Base-by-base conservation (phyloP, 768 basidiomycete genomes). In the Phylloporus arenicola region DNA sequence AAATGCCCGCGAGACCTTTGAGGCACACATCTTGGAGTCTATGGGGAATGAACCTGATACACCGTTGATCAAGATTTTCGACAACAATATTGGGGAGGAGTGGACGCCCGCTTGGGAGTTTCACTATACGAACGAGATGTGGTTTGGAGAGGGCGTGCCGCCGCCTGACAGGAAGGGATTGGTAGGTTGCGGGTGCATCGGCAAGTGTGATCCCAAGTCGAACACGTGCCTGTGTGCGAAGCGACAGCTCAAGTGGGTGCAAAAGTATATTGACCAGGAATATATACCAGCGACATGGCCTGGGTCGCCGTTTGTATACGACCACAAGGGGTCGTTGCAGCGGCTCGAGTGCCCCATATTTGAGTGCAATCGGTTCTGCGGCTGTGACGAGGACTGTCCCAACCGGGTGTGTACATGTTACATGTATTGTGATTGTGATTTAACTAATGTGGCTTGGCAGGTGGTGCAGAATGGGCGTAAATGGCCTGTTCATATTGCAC, bases 31-130 rank as follows among this genome's bases (percentile, higher is more conserved):
- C 13, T 67, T 68, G 14, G 79, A 85, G 54, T 86, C 85, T 0
- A 73, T 73, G 19, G 68, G 73, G 6, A 83, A 86, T 56, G 90
- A 92, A 53, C 83, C 80, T 1, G 61, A 78, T 40, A 84, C 87
- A 2, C 89, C 88, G 0, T 69, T 69, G 6, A 87, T 95, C 57
- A 68, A 68, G 14, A 76, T 95, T 22, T 65, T 51, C 37, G 63
- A 80, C 45, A 92, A 93, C 58, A 65, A 76, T 0, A 70, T 90
- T 20, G 88, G 89, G 53, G 63, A 73, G 9, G 84, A 86, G 53
- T 73, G 80, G 10, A 79, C 83, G 19, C 92, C 92, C 0, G 79
- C 78, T 22, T 91, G 87, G 80, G 92, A 95, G 59, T 96, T 93
- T 59, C 74, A 84, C 53, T 95, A 95, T 64, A 83, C 87, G 11